Conservation (phyloP, 306 rosid species). For the Rubus parviflorus region DNA sequence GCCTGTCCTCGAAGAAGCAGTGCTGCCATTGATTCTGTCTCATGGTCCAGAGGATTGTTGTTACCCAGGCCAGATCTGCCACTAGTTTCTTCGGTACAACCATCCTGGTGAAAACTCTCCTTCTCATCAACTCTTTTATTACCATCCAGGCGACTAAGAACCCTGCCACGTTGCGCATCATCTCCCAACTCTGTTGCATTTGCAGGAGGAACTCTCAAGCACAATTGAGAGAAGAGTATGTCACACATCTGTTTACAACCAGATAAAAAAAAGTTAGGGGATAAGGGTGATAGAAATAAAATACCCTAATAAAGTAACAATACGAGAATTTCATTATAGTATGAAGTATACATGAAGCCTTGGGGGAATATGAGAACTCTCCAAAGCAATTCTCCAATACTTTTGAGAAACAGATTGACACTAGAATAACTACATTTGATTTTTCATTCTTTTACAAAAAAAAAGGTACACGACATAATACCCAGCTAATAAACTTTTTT, state of each 20-base stretch:
- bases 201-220: slow-evolving; percentile 80
- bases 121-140: slow-evolving; percentile 45
- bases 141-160: slow-evolving; percentile 34
- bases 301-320: neutral
- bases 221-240: slow-evolving; percentile 89
- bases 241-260: slow-evolving; percentile 84
- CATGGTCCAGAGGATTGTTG: slow-evolving; percentile 56
- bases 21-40: slow-evolving; percentile 80
- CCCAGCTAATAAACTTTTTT: neutral
- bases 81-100: slow-evolving; percentile 52
- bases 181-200: slow-evolving; percentile 60
- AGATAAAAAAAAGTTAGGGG: neutral
- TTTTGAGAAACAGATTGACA: neutral
- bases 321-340: neutral
- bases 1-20: slow-evolving; percentile 85
- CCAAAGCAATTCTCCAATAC: neutral
- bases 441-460: neutral
- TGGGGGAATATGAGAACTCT: neutral
- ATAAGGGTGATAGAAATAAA: neutral
- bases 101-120: slow-evolving; percentile 48
- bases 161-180: slow-evolving; percentile 48
- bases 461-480: neutral
- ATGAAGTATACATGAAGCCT: neutral
- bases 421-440: neutral
- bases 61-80: slow-evolving; percentile 45